Base-by-base conservation (phyloP, 345 rosid species). In the Melaleuca alternifolia region DNA sequence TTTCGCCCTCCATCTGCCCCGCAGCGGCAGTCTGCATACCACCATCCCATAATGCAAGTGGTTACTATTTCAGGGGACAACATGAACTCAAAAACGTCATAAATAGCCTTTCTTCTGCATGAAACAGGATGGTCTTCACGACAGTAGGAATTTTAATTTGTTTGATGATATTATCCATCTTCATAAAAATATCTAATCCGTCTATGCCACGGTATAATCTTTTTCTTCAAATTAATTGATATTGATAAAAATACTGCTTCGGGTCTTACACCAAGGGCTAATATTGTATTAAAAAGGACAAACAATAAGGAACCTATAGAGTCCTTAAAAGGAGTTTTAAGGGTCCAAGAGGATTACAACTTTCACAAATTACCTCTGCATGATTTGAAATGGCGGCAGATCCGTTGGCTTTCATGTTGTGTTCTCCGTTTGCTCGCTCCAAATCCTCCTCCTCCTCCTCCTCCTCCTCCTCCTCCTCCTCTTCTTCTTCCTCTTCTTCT, bases 401-500 rank as follows among this genome's bases (percentile, higher is more conserved):
- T 62, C 61, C 85, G 41, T 48, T 86, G 85, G 82, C 89, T 50
- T 89, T 84, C 88, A 84, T 83, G n/a, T 44, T 89, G 59, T 76
- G 89, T 71, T 90, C 90, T 37, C 87, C 93, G 0, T 84, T 33
- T 21, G 37, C 56, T 75, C 61, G 50, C 53, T 21, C 88, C 41
- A 54, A 26, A 20, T 93, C 92, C 0, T 56, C 54, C 14, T 93
- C 93, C 0, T 87, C 91, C 4, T 93, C 96, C 95, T 91, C 92
- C 23, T 92, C 91, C 37, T 90, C 92, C 21, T 91, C 88, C 0
- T 90, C 93, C 0, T 93, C 93, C 0, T 89, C 92, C 1, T 92
- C 95, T 0, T 91, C 94, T 0, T 93, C 95, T 0, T 93, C 96
- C 1, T 91, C 95, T 1, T 88, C 91, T 0, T 94, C 98, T 6